A percentile compares a stretch with the other conserved stretches of the same genome.
phyloP scores from a whole-genome alignment of 768 basidiomycete species.

The Rickenella mellea region DNA sequence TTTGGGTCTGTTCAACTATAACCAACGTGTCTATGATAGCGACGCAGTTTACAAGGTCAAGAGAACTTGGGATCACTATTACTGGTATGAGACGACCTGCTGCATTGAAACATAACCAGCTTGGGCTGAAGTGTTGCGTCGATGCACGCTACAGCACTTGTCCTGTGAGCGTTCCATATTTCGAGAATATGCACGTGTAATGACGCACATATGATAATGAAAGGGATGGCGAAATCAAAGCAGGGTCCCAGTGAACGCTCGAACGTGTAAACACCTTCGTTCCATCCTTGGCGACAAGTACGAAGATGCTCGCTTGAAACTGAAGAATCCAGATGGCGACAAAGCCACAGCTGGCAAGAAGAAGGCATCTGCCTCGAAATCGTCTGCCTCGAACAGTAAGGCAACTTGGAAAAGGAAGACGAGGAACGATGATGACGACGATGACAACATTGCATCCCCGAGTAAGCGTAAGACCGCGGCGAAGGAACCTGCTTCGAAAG shows the following conservation, averaged over 20 bases:
- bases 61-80: slow-evolving; percentile 34
- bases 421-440: background rate
- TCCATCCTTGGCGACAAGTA: slow-evolving; percentile 36
- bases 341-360: slow-evolving; percentile 9
- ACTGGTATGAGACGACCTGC: slow-evolving; percentile 18
- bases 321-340: slow-evolving; percentile 15
- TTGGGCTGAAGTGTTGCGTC: slow-evolving; percentile 1
- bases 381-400: background rate
- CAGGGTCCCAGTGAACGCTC: slow-evolving; percentile 32
- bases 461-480: background rate
- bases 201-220: background rate
- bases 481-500: slow-evolving; percentile 1
- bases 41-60: slow-evolving; percentile 24
- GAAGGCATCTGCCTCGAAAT: slow-evolving; percentile 4
- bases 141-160: slow-evolving; percentile 17
- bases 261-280: slow-evolving; percentile 40
- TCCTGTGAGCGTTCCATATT: slow-evolving; percentile 12
- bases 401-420: background rate
- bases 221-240: slow-evolving; percentile 12
- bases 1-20: background rate
- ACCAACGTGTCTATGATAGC: slow-evolving; percentile 6
- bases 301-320: slow-evolving; percentile 28
- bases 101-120: background rate
- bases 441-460: background rate
- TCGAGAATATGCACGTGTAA: background rate